These are phyloP conservation scores for Neopestalotiopsis clavispora DNA, from an alignment of 2,329 filamentous ascomycete genomes.

Conservation along the genomic window DNA sequence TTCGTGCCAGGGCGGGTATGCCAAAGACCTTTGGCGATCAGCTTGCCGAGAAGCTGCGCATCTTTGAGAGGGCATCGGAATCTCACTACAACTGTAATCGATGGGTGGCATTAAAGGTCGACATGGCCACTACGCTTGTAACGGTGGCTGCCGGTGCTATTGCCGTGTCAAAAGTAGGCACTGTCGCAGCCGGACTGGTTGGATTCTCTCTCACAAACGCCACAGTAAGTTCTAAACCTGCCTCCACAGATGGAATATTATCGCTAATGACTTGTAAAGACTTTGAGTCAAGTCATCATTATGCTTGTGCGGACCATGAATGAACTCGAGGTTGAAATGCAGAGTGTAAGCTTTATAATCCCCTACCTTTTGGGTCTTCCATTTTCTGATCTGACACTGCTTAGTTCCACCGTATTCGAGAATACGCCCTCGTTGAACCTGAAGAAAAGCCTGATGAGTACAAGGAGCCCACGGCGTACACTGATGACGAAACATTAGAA, in stretches of 20 bases:
- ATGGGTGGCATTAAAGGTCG: constrained; percentile 60
- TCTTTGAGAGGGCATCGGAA: constrained; percentile 52
- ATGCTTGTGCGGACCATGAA: constrained; percentile 58
- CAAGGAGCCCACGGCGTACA: constrained; percentile 43
- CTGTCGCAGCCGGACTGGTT: constrained; percentile 56
- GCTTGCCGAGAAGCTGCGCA: constrained; percentile 54
- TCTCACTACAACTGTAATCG: constrained; percentile 57
- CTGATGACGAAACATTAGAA: constrained; percentile 41
- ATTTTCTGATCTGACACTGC: constrained; percentile 22
- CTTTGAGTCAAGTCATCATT: constrained; percentile 56
- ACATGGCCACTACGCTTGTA: constrained; percentile 58
- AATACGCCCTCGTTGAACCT: constrained; percentile 51
- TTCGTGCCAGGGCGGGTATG: constrained; percentile 56
- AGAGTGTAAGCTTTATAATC: constrained; percentile 47
- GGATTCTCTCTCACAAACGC: constrained; percentile 62
- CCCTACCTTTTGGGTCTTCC: neutral
- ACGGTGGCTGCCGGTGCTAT: constrained; percentile 57
- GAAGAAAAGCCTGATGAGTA: constrained; percentile 50
- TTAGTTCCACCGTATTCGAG: constrained; percentile 54
- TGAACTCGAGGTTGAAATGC: constrained; percentile 61
- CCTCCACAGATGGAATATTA: neutral
- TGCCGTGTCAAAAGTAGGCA: constrained; percentile 51
- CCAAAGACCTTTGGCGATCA: constrained; percentile 50
- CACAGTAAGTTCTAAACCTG: constrained; percentile 37
- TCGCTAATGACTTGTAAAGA: constrained; percentile 27